Evolutionary conservation across 2,329 filamentous ascomycete genomes (phyloP), one percentile per base, ranked within the genome.

Genomic region (Pezicula radicicola): DNA sequence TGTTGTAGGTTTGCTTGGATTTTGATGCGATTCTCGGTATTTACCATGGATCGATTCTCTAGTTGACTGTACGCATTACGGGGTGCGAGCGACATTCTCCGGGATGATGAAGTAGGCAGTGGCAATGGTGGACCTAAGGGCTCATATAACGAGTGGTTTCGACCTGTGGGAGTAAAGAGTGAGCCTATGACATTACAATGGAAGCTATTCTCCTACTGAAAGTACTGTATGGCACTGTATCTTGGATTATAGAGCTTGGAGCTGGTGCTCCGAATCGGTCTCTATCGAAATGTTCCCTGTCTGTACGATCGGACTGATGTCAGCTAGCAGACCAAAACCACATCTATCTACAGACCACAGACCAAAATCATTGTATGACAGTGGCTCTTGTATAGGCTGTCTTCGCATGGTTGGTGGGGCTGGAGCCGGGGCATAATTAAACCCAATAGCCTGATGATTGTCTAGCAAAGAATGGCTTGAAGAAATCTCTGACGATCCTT

Each of bases 21-120:
- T 49, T 51, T 55, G 49, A 65, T 66, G 50, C 61, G 56, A 55
- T 63, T 60, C n/a, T 63, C 55, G 10, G 57, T 55, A 54, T 58
- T 60, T 21, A 27, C 55, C 10, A 63, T 48, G 10, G 47, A 46
- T 47, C 54, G 56, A 6, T 49, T 42, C 27, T 49, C 55, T 40
- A 49, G 49, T 25, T 60, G 59, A n/a, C 18, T 48, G 27, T 55
- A 58, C 15, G 52, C 37, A 30, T 36, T 54, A n/a, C 49, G 54
- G 52, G 60, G 60, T 25, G 48, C 36, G 15, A 64, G 47, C 40
- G 63, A 58, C 7, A 63, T 47, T 51, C 61, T 60, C 30, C 39
- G 48, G 25, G 50, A 46, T 3, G 35, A 48, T 13, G 51, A 36
- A 43, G 15, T 27, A 4, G 21, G 16, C 4, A 16, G 49, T 40